Evolutionary conservation across 192 early-diverging fungal genomes (phyloP).

Genomic region (Coemansia sp.): DNA sequence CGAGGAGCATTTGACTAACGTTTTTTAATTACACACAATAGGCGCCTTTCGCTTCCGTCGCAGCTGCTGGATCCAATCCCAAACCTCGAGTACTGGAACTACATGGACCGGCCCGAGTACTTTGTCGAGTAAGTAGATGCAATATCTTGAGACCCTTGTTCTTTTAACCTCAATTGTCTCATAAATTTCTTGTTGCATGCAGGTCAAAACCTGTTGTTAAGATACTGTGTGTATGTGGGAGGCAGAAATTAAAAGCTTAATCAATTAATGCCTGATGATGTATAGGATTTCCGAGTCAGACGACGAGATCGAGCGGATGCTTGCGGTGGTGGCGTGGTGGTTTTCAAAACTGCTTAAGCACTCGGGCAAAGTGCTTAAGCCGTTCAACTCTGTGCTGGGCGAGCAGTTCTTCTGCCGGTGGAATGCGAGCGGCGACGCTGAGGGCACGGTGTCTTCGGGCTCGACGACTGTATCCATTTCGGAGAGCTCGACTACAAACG

Average conservation of each 20-base stretch:
- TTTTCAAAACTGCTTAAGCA: constrained; percentile 68
- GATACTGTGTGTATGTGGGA: neutral
- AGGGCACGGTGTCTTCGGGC: constrained; percentile 35
- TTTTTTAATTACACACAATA: constrained; percentile 24
- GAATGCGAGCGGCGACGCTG: constrained; percentile 28
- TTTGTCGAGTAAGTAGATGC: constrained; percentile 55
- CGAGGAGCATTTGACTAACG: too few species aligned
- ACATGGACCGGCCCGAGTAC: constrained; percentile 73
- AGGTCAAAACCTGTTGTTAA: neutral
- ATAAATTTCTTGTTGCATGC: neutral
- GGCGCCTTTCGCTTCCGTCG: constrained; percentile 68
- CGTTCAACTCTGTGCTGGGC: constrained; percentile 59
- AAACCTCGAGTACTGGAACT: constrained; percentile 76
- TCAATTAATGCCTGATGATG: neutral
- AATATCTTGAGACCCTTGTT: too few species aligned
- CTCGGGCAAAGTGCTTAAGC: constrained; percentile 55
- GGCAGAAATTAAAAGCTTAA: neutral
- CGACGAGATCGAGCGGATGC: constrained; percentile 65
- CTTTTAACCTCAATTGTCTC: neutral
- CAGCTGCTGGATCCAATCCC: constrained; percentile 68
- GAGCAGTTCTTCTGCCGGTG: constrained; percentile 60
- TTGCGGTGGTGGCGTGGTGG: constrained; percentile 70
- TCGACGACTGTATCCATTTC: constrained; percentile 21
- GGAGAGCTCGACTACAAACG: neutral
- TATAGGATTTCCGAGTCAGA: constrained; percentile 60